Evolutionary conservation across 129 eudicot species (phyloP).

Genomic region (Helianthus tuberosus): DNA sequence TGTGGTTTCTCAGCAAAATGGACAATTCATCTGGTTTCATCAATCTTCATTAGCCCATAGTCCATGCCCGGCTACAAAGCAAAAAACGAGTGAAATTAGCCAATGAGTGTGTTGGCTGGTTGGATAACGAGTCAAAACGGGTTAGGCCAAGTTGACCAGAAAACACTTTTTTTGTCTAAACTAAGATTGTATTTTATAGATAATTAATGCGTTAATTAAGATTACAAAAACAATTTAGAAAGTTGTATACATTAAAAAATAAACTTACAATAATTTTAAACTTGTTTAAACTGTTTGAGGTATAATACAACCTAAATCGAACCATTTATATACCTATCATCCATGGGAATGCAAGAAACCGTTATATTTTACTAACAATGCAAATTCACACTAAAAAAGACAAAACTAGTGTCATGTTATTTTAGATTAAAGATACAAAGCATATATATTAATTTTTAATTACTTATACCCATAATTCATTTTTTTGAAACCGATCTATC

Average conservation of each 20-base stretch:
- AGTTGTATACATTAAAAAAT: background rate
- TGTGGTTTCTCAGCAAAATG: conserved; percentile 87
- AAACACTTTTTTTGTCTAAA: background rate
- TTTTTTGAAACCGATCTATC: no score
- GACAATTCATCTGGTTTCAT: conserved; percentile 60
- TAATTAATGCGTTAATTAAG: no score
- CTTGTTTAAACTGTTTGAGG: background rate
- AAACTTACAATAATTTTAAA: background rate
- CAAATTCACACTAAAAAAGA: background rate
- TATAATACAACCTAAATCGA: background rate
- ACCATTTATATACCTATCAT: conserved; percentile 53
- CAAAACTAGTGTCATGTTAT: no score
- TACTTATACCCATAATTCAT: no score
- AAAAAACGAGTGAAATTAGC: background rate
- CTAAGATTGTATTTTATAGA: background rate
- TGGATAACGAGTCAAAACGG: background rate
- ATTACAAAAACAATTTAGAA: background rate
- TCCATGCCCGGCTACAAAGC: conserved; percentile 76
- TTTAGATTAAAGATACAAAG: no score
- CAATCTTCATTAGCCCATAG: conserved; percentile 81
- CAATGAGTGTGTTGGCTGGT: background rate
- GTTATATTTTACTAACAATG: conserved; percentile 34
- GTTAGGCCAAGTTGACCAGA: background rate
- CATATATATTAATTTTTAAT: no score
- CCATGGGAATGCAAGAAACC: conserved; percentile 94